A percentile compares a stretch with the other conserved stretches of the same genome.
phyloP scores from a whole-genome alignment of 208 protist genomes.

The Lotmaria passim region DNA sequence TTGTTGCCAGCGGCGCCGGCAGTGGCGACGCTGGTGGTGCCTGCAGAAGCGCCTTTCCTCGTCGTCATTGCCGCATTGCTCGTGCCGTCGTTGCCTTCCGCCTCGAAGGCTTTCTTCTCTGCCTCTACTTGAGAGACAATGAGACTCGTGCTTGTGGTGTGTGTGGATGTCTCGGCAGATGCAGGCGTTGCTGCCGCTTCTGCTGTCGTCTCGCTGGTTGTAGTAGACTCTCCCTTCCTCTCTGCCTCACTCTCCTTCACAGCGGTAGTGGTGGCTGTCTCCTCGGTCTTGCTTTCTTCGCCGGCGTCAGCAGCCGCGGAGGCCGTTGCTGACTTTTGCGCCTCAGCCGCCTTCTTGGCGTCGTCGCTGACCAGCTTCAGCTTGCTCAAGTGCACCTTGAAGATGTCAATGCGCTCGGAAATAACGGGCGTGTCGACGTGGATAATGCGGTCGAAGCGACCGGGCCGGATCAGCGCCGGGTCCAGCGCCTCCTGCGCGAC shows the following conservation, averaged over 20 bases:
- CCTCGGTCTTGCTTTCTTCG: no score
- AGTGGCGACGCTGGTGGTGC: background rate
- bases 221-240: slow-evolving; percentile 2
- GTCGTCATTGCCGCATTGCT: no score
- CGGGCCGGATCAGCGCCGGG: slow-evolving; percentile 88
- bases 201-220: background rate
- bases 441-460: slow-evolving; percentile 96
- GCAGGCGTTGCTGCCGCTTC: background rate
- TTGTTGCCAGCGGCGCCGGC: background rate
- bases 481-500: slow-evolving; percentile 92
- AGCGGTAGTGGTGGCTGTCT: background rate
- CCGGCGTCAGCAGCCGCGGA: background rate
- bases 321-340: slow-evolving; percentile 29
- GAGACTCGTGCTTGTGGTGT: slow-evolving; percentile 9
- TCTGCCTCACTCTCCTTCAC: slow-evolving; percentile 39
- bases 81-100: background rate
- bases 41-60: slow-evolving; percentile 52
- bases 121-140: slow-evolving; percentile 31
- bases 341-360: background rate
- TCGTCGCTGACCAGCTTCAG: slow-evolving; percentile 59
- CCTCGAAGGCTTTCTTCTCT: slow-evolving; percentile 33
- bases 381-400: slow-evolving; percentile 92
- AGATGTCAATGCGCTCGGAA: slow-evolving; percentile 95
- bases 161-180: background rate
- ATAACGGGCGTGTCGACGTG: slow-evolving; percentile 92